phyloP scores from a whole-genome alignment of 192 early-diverging fungal genomes.

The Dimargaris verticillata region DNA sequence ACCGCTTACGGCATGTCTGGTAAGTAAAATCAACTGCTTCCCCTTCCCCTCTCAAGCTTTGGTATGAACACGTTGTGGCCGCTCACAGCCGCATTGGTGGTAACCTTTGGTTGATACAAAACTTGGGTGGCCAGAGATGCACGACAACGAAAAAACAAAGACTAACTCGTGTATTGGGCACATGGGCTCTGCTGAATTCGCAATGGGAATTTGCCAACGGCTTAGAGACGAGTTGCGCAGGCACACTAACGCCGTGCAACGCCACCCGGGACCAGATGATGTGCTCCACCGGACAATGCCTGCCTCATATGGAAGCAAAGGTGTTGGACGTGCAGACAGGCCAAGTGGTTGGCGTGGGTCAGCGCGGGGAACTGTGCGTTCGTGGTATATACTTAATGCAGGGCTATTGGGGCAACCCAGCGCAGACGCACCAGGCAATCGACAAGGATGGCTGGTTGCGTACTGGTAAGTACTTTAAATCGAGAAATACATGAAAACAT shows the following conservation, averaged over 20 bases:
- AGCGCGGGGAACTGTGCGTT: slow-evolving; percentile 55
- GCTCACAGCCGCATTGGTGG: too few species aligned
- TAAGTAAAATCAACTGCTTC: too few species aligned
- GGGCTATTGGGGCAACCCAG: slow-evolving; percentile 17
- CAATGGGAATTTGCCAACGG: too few species aligned
- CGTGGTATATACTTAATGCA: slow-evolving; percentile 42
- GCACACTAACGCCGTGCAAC: neutral
- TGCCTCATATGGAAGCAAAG: slow-evolving; percentile 30
- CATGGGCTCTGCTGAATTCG: too few species aligned
- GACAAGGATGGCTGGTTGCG: slow-evolving; percentile 14
- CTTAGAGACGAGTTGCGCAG: slow-evolving; percentile 16
- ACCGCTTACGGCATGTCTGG: slow-evolving; percentile 57
- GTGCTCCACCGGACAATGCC: slow-evolving; percentile 20
- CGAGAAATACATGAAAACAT: too few species aligned
- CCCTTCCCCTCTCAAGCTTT: too few species aligned
- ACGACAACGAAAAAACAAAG: too few species aligned
- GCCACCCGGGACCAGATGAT: slow-evolving; percentile 13
- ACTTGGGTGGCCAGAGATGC: too few species aligned
- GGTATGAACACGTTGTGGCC: too few species aligned
- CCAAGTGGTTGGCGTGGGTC: slow-evolving; percentile 16
- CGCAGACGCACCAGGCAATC: slow-evolving; percentile 11
- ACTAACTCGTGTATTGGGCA: too few species aligned
- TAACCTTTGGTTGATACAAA: too few species aligned
- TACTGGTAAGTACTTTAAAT: too few species aligned
- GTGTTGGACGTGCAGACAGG: slow-evolving; percentile 24